Evolutionary conservation across 2,329 filamentous ascomycete species (phyloP).

Genomic region (Penicillium griseofulvum): DNA sequence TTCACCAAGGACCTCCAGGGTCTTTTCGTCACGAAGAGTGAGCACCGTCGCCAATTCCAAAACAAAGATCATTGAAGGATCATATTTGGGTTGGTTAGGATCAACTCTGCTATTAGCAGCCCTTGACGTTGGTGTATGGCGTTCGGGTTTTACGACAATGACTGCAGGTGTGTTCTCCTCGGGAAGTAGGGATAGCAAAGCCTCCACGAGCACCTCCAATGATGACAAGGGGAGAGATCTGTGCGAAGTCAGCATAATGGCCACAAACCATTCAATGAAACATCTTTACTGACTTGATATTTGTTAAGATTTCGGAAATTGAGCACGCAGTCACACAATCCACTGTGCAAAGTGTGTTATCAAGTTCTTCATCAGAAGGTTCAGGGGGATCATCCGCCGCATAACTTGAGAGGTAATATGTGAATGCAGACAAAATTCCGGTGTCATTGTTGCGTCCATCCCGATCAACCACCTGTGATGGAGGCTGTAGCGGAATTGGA

Average conservation of each 20-base stretch:
- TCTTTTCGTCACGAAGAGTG: conserved; percentile 70
- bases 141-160: conserved; percentile 86
- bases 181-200: conserved; percentile 78
- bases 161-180: conserved; percentile 78
- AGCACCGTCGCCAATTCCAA: conserved; percentile 85
- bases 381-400: conserved; percentile 96
- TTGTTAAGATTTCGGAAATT: conserved; percentile 76
- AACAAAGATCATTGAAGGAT: conserved; percentile 84
- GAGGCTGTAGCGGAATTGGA: conserved; percentile 82
- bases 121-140: conserved; percentile 59
- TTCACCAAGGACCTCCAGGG: conserved; percentile 71
- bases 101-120: conserved; percentile 59
- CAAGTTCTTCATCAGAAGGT: conserved; percentile 93
- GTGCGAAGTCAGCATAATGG: conserved; percentile 13
- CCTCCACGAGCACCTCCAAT: conserved; percentile 63
- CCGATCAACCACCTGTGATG: conserved; percentile 89
- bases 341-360: conserved; percentile 90
- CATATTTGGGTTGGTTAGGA: conserved; percentile 65
- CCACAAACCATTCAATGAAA: conserved; percentile 4
- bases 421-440: conserved; percentile 89
- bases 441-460: conserved; percentile 73
- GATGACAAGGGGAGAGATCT: conserved; percentile 62
- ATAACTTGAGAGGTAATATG: conserved; percentile 97
- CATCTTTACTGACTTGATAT: conserved; percentile 64
- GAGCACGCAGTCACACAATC: conserved; percentile 91